Evolutionary conservation across 306 rosid genomes (phyloP).

Genomic region (Glycine latifolia): DNA sequence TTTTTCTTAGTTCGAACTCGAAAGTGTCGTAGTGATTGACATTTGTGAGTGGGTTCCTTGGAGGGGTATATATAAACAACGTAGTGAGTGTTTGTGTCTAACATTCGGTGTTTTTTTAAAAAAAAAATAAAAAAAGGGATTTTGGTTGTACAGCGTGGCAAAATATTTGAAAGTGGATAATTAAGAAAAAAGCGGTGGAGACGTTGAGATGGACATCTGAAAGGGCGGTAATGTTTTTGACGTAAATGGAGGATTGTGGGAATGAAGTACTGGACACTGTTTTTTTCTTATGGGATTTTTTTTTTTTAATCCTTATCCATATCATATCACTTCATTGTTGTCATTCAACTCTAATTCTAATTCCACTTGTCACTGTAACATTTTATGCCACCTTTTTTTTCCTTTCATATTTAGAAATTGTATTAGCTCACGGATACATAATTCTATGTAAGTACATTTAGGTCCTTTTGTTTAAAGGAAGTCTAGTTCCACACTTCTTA

Average conservation of each 20-base stretch:
- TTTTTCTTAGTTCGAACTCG: too few species aligned
- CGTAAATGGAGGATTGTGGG: constrained; percentile 46
- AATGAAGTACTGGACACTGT: constrained; percentile 46
- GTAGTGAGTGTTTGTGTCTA: constrained; percentile 22
- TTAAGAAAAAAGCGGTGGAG: constrained; percentile 55
- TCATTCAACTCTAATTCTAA: background rate
- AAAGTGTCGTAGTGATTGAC: background rate
- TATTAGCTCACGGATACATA: background rate
- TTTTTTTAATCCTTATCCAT: constrained; percentile 67
- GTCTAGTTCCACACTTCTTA: background rate
- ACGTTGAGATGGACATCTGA: constrained; percentile 41
- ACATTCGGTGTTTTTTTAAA: constrained; percentile 40
- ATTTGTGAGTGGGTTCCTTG: constrained; percentile 21
- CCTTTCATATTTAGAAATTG: background rate
- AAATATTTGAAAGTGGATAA: constrained; percentile 55
- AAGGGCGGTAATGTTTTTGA: constrained; percentile 49
- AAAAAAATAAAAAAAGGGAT: too few species aligned
- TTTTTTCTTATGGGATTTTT: constrained; percentile 35
- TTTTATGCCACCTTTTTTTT: background rate
- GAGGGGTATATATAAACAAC: constrained; percentile 48
- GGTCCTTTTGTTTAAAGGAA: background rate
- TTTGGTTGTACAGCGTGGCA: constrained; percentile 58
- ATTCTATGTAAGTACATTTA: background rate
- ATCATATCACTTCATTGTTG: background rate
- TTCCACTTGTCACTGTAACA: constrained; percentile 9